Base-by-base conservation (phyloP, 768 basidiomycete genomes). In the Scleroderma bovista region DNA sequence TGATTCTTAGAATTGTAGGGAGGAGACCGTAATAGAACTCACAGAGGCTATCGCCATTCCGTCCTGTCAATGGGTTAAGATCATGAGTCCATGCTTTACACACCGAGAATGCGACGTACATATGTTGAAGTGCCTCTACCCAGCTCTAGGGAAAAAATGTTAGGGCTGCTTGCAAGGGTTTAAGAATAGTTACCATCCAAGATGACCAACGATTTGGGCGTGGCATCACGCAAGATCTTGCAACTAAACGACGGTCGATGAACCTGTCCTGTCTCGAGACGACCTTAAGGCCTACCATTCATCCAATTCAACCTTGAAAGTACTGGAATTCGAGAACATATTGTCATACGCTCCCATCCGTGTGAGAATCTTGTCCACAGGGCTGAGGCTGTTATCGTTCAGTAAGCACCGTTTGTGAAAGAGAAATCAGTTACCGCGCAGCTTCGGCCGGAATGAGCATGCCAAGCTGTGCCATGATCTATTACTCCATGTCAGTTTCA, bases 291-390 rank as follows among this genome's bases (percentile, higher is more conserved):
- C 67, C 37, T 58, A 93, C 92, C 92, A 92, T 79, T 99, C 96
- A 64, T 98, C 96, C 50, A 99, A 73, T 64, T 99, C 96, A 19
- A 99, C 96, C 65, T 97, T 96, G 79, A 98, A 99, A 0, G 95
- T 97, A 68, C 91, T 93, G 1, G 93, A 80, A 57, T 91, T 84
- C 2, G 88, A 85, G 67, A 93, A 94, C 88, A 95, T 93, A 62
- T 93, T 93, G 61, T 98, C 95, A 63, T 97, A 96, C 3, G 96
- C 96, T 10, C 96, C 96, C 96, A 98, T 98, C 22, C 95, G 84
- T 2, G 96, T 97, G 51, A 92, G 78, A 55, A 99, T 96, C 12
- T 85, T 74, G 62, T 99, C 94, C 2, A 96, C 81, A 2, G 96
- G 92, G 52, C 85, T 87, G 42, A 99, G 63, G 32, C 92, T 93